Percentiles rank a stretch among this genome's conserved stretches.
Conservation (phyloP, 1,284 basidiomycete genomes). For the Papiliotrema terrestris region DNA sequence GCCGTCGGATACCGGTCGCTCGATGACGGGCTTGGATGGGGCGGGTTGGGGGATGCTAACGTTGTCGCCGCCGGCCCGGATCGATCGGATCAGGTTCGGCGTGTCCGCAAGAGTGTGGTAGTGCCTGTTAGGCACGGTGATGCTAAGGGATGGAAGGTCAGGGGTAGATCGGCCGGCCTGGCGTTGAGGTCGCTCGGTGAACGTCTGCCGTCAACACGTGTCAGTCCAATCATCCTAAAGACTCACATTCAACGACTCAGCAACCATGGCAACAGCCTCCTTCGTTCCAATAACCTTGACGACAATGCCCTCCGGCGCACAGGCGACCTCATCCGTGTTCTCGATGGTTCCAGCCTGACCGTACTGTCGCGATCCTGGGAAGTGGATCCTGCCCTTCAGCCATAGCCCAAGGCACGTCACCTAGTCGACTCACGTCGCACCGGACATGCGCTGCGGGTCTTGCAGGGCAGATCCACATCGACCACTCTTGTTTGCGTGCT, state of each 20-base stretch:
- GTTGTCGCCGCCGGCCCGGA: constrained; percentile 71
- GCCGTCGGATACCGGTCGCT: constrained; percentile 53
- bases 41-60: constrained; percentile 74
- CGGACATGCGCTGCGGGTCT: constrained; percentile 76
- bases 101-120: constrained; percentile 80
- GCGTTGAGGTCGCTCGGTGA: constrained; percentile 21
- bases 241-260: constrained; percentile 72
- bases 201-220: constrained; percentile 33
- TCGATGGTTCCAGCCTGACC: constrained; percentile 67
- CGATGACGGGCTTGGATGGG: constrained; percentile 59
- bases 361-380: constrained; percentile 93
- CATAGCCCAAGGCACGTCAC: too few relatives aligned
- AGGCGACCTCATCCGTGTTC: constrained; percentile 67
- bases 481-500: constrained; percentile 87
- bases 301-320: constrained; percentile 66
- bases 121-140: constrained; percentile 77
- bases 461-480: constrained; percentile 84
- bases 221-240: too few relatives aligned
- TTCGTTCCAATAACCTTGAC: constrained; percentile 84
- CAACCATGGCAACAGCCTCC: constrained; percentile 69
- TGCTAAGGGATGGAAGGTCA: constrained; percentile 54
- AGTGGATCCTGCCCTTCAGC: constrained; percentile 59
- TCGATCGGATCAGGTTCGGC: constrained; percentile 74
- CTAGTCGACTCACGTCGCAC: constrained; percentile 63
- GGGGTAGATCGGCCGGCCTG: constrained; percentile 18